phyloP scores from a whole-genome alignment of 441 rosid species.

The Manihot esculenta region DNA sequence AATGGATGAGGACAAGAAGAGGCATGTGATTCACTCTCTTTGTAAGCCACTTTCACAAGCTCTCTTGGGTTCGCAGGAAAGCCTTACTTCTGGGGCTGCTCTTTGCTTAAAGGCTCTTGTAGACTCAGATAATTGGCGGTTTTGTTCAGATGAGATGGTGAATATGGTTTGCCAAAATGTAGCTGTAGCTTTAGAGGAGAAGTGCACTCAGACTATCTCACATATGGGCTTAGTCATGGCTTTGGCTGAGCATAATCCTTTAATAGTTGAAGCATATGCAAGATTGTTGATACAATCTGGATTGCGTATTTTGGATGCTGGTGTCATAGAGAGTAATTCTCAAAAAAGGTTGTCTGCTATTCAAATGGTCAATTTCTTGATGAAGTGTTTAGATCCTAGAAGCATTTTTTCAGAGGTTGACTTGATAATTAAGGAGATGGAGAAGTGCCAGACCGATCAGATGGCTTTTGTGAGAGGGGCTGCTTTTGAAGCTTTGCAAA shows the following conservation, averaged over 20 bases:
- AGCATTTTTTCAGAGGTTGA: slow-evolving; percentile 73
- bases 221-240: slow-evolving; percentile 88
- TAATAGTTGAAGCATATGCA: slow-evolving; percentile 86
- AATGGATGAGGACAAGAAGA: slow-evolving; percentile 69
- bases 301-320: slow-evolving; percentile 56
- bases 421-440: slow-evolving; percentile 72
- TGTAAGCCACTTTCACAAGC: slow-evolving; percentile 86
- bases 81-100: slow-evolving; percentile 92
- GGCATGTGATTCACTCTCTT: slow-evolving; percentile 70
- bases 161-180: slow-evolving; percentile 86
- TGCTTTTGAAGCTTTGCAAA: slow-evolving; percentile 79
- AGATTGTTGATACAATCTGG: slow-evolving; percentile 84
- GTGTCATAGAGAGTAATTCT: slow-evolving; percentile 66
- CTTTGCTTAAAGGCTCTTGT: slow-evolving; percentile 95
- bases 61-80: slow-evolving; percentile 70
- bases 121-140: slow-evolving; percentile 91
- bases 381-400: slow-evolving; percentile 86
- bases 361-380: slow-evolving; percentile 94
- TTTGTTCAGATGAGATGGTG: slow-evolving; percentile 76
- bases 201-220: slow-evolving; percentile 67
- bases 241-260: slow-evolving; percentile 80
- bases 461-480: slow-evolving; percentile 81
- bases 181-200: slow-evolving; percentile 87
- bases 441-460: slow-evolving; percentile 68
- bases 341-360: slow-evolving; percentile 85